A percentile compares a stretch with the other conserved stretches of the same genome.
These are phyloP conservation scores for Microsporum ferrugineum DNA, from an alignment of 2,329 filamentous ascomycete species.

Conservation along the genomic window DNA sequence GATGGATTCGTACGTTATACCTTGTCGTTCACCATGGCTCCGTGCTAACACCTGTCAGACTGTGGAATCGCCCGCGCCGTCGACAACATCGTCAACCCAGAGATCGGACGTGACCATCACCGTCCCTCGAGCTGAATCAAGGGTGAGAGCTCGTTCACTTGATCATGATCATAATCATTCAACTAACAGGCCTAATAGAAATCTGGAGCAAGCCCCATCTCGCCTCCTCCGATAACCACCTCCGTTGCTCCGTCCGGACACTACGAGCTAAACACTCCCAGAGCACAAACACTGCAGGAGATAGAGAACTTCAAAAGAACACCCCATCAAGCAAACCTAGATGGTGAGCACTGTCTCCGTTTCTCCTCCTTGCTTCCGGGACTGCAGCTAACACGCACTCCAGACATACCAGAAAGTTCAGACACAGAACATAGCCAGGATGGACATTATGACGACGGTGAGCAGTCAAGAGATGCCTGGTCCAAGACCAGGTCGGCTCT, in stretches of 20 bases:
- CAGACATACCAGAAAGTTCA: slow-evolving; percentile 27
- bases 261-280: slow-evolving; percentile 63
- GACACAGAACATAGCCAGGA: slow-evolving; percentile 12
- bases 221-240: slow-evolving; percentile 63
- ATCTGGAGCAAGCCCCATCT: slow-evolving; percentile 35
- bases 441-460: slow-evolving; percentile 16
- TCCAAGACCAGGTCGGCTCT: slow-evolving; percentile 24
- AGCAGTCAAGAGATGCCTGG: slow-evolving; percentile 15
- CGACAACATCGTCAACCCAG: slow-evolving; percentile 21
- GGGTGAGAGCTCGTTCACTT: slow-evolving; percentile 11
- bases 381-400: slow-evolving; percentile 19
- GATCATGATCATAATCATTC: not conserved
- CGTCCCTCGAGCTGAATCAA: slow-evolving; percentile 3
- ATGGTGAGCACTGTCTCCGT: slow-evolving; percentile 47
- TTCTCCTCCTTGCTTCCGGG: not conserved
- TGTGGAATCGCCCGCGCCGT: slow-evolving; percentile 12
- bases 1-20: slow-evolving; percentile 56
- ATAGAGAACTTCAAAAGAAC: slow-evolving; percentile 46
- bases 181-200: slow-evolving; percentile 14
- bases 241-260: slow-evolving; percentile 56
- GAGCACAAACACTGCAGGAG: slow-evolving; percentile 71
- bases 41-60: slow-evolving; percentile 9
- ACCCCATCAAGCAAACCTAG: slow-evolving; percentile 59
- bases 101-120: slow-evolving; percentile 26
- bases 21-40: not conserved